Evolutionary conservation across 139 green algal species (phyloP).

Genomic region (Tetradesmus lagerheimii): DNA sequence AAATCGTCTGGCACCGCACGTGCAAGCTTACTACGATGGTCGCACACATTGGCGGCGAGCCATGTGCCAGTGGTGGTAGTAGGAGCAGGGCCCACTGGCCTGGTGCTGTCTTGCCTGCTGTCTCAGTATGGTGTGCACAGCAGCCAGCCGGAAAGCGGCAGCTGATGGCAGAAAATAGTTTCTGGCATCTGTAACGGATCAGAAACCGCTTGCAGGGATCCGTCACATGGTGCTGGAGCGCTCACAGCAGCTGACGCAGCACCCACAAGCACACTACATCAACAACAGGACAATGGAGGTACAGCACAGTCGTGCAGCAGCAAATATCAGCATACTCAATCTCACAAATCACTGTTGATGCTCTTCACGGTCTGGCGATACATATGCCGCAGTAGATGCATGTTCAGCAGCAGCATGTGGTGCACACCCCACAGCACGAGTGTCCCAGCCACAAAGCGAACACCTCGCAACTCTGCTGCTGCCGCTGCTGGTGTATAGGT

Average conservation of each 20-base stretch:
- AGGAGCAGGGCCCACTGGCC: conserved; percentile 85
- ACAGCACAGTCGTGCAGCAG: conserved; percentile 1
- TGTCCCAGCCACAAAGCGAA: not conserved
- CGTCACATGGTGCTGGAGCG: conserved; percentile 79
- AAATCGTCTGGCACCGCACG: not conserved
- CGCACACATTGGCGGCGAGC: not conserved
- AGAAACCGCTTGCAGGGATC: conserved; percentile 60
- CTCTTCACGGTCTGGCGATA: not conserved
- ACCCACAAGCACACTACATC: conserved; percentile 95
- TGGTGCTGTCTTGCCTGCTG: conserved; percentile 79
- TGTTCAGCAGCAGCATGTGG: not conserved
- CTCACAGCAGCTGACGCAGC: conserved; percentile 54
- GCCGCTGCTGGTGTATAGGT: conserved; percentile 67
- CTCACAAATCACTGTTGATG: not conserved
- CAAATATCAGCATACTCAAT: not conserved
- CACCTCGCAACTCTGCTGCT: not conserved
- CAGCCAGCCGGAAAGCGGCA: not conserved
- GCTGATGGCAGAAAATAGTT: not conserved
- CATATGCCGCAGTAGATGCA: not conserved
- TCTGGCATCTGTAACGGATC: not conserved
- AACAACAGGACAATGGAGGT: conserved; percentile 97
- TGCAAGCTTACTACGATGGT: not conserved
- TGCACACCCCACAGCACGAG: not conserved
- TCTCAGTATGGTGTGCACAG: conserved; percentile 60
- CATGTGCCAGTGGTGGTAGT: conserved; percentile 75